Percentiles rank a stretch among this genome's conserved stretches.
phyloP scores from a whole-genome alignment of 106 monocot species.

The Iris macrosiphon region DNA sequence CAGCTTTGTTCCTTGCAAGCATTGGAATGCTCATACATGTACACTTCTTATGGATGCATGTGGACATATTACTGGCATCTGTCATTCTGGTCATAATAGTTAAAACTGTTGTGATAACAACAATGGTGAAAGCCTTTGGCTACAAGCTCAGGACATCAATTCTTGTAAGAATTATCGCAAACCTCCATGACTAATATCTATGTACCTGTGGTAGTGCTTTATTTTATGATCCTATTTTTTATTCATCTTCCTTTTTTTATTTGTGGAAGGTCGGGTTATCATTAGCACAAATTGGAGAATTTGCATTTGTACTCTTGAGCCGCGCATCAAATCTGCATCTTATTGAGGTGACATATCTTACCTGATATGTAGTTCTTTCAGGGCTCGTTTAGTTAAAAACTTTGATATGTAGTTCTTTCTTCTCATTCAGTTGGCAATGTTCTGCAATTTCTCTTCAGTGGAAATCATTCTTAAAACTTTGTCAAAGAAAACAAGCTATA shows the following conservation, averaged over 20 bases:
- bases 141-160: constrained; percentile 81
- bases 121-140: constrained; percentile 74
- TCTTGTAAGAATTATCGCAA: constrained; percentile 45
- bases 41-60: constrained; percentile 92
- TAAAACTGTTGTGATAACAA: constrained; percentile 67
- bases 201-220: too few species aligned
- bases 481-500: too few species aligned
- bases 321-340: constrained; percentile 98
- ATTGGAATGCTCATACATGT: constrained; percentile 99
- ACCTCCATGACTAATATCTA: too few species aligned
- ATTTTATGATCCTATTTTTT: too few species aligned
- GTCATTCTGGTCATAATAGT: constrained; percentile 86
- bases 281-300: constrained; percentile 96
- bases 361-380: too few species aligned
- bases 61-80: constrained; percentile 88
- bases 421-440: too few species aligned
- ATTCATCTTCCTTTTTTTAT: constrained; percentile 1
- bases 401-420: too few species aligned
- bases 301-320: constrained; percentile 94
- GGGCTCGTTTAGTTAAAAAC: too few species aligned
- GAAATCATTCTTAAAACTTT: too few species aligned
- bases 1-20: constrained; percentile 96
- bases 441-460: too few species aligned
- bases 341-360: constrained; percentile 57
- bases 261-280: constrained; percentile 69